Base-by-base conservation (phyloP, 805 yeast species). In the Yamadazyma philogaea region DNA sequence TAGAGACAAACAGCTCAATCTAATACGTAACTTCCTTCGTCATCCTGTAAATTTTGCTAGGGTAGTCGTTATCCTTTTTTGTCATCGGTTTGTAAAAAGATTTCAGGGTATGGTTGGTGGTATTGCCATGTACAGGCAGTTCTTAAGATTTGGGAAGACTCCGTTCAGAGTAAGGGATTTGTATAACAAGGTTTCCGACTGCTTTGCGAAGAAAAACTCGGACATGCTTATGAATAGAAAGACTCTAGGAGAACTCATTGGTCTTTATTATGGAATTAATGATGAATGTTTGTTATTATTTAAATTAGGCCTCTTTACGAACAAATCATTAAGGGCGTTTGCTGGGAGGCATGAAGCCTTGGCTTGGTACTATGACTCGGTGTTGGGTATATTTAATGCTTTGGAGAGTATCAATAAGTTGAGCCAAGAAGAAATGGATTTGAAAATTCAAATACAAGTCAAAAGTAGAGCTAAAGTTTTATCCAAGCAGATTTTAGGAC, bases 321-420 rank as follows among this genome's bases (percentile, higher is more conserved):
- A 73, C 41, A 49, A 65, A 2, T 46, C 62, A 5, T 54, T 67
- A 30, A 66, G 66, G 38, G 44, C 55, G 11, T 49, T 75, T 39
- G 79, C 77, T 4, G 59, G 64, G 3, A 70, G 71, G 52, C 87
- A 84, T 56, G 87, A 81, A 59, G 68, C 81, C 2, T 63, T 76
- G 30, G 79, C 87, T 0, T 84, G 91, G 90, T 81, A 80, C 63
- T 71, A 72, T 42, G 85, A 80, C 53, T 78, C 85, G 15, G 49
- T 83, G 44, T 57, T 81, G 12, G 79, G 79, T 1, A 56, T 82
- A 39, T 76, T 78, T 55, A 73, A 73, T 43, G 75, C 79, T 17
- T 70, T 72, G 55, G 61, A 58, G 14, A 66, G 68, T 41, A 61
- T 78, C 39, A 63, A 63, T 32, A 54, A 54, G n/a, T 61, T 78